Base-by-base conservation (phyloP, 805 yeast species). In the Blastobotrys chiropterorum region DNA sequence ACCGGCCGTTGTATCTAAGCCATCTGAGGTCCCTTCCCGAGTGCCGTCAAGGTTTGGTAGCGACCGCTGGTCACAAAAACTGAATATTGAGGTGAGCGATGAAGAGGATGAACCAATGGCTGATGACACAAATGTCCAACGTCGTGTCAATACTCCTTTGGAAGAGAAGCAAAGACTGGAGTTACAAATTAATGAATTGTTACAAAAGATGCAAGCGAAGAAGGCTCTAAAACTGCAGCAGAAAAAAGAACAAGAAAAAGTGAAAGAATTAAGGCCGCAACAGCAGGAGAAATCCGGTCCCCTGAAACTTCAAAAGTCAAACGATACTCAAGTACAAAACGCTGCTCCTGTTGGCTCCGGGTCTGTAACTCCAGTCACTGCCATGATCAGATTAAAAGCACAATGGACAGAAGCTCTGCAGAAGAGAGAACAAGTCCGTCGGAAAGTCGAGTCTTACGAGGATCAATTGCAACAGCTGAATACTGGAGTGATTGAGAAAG, bases 21-120 rank as follows among this genome's bases (percentile, higher is more conserved):
- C 34, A 26, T 26, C 5, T 11, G 34, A 26, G 11, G 34, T 26
- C 11, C 34, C 34, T 26, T 26, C 34, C 8, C 34, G 34, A 26
- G 34, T 26, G 34, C 34, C 34, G 21, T 11, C 38, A n/a, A 22
- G 31, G 47, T 61, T 61, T 49, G 64, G 64, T 13, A 39, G 50
- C 31, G 55, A 60, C 46, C 47, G 63, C 16, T 60, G 62, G 62
- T 56, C 62, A 2, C 49, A 52, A 16, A 39, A 47, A 1, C 22
- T 61, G 26, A 43, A 17, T 7, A 26, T 60, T 22, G 60, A 56
- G 7, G 11, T 61, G 20, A 56, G 59, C 39, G 63, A 59, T 21
- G 59, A 53, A 11, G 58, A 55, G n/a, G 56, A 53, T n/a, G 57
- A 34, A 3, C 55, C 54, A 21, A 16, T 44, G 22, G 43, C 15